A percentile compares a stretch with the other conserved stretches of the same genome.
Conservation (phyloP, 495 filamentous ascomycete species). For the Daldinia decipiens region DNA sequence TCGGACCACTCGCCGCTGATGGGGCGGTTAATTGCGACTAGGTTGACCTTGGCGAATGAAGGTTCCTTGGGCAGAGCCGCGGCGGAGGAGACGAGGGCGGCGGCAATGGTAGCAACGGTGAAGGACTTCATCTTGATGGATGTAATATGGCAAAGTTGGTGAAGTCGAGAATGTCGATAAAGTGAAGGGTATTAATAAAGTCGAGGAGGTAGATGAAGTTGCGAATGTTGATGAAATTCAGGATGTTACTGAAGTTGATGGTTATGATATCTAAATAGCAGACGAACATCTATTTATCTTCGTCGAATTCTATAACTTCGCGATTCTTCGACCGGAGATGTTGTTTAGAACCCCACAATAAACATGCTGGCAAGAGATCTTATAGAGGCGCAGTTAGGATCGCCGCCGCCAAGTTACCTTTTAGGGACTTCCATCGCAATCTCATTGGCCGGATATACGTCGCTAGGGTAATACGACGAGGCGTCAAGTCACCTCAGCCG, state of each 20-base stretch:
- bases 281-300: not conserved
- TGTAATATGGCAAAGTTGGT: not conserved
- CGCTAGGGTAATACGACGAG: not conserved
- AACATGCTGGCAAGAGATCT: constrained; percentile 1
- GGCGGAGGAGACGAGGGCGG: not conserved
- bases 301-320: not conserved
- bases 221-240: not conserved
- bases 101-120: not conserved
- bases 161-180: not conserved
- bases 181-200: not conserved
- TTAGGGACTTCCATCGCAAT: not conserved
- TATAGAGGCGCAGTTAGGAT: not conserved
- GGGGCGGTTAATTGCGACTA: not conserved
- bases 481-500: constrained; percentile 1
- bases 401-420: not conserved
- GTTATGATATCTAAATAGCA: not conserved
- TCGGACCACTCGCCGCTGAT: not conserved
- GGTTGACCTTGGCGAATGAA: not conserved
- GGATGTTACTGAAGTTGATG: not conserved
- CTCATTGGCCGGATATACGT: not conserved
- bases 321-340: not conserved
- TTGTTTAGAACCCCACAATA: not conserved
- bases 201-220: not conserved
- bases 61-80: not conserved
- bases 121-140: constrained; percentile 5